Conservation (phyloP, 75 land plant genomes). For the Azolla pinnata region DNA sequence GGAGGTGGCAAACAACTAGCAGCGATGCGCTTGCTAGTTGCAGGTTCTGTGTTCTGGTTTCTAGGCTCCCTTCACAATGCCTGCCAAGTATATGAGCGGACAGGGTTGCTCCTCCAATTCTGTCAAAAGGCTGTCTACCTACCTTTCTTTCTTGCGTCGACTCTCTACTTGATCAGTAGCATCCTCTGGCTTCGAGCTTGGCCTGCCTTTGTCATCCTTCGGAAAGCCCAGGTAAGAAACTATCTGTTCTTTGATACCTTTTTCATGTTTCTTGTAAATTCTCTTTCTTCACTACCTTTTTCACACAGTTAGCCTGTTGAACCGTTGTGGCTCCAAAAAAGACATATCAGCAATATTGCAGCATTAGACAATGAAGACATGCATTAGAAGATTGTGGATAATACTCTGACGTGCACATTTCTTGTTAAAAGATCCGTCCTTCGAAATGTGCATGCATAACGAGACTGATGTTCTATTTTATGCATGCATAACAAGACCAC, state of each 20-base stretch:
- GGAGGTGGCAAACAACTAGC: slow-evolving; percentile 25
- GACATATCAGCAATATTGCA: too few species aligned
- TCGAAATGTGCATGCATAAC: too few species aligned
- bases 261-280: too few species aligned
- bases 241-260: too few species aligned
- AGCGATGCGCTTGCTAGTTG: slow-evolving; percentile 48
- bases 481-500: too few species aligned
- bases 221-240: slow-evolving; percentile 1
- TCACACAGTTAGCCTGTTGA: background rate
- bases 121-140: slow-evolving; percentile 52
- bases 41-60: slow-evolving; percentile 73
- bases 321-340: background rate
- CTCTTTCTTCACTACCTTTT: background rate
- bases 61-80: slow-evolving; percentile 65
- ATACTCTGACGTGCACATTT: background rate
- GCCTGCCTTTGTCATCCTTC: background rate
- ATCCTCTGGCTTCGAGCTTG: slow-evolving; percentile 14
- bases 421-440: too few species aligned
- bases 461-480: too few species aligned
- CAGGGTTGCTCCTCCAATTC: slow-evolving; percentile 48
- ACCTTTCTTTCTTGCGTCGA: slow-evolving; percentile 54
- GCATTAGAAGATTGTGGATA: background rate
- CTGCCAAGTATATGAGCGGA: slow-evolving; percentile 75
- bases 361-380: background rate
- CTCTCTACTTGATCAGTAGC: slow-evolving; percentile 48